Conservation (phyloP, 2,329 filamentous ascomycete species). For the Colletotrichum spinosum region DNA sequence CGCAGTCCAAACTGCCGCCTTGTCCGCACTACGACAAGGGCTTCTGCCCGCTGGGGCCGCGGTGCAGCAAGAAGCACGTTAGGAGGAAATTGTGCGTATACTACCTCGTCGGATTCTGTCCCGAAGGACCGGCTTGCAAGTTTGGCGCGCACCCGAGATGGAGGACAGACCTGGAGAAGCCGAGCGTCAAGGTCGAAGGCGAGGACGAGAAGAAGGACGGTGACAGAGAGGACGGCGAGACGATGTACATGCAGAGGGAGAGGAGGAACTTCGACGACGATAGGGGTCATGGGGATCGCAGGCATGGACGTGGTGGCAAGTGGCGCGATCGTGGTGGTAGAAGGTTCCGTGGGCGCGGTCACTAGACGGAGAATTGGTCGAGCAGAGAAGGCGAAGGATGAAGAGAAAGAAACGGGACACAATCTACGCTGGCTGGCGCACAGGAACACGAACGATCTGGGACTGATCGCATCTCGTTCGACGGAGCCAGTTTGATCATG, state of each 20-base stretch:
- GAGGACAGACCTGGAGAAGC: slow-evolving; percentile 81
- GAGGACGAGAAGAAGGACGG: slow-evolving; percentile 68
- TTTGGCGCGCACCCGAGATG: slow-evolving; percentile 87
- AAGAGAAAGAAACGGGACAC: not conserved
- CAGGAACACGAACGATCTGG: not conserved
- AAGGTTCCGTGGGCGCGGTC: slow-evolving; percentile 48
- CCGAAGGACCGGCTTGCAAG: slow-evolving; percentile 80
- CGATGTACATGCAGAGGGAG: slow-evolving; percentile 43
- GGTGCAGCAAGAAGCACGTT: slow-evolving; percentile 90
- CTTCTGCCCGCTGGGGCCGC: slow-evolving; percentile 91
- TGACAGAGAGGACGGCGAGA: slow-evolving; percentile 59
- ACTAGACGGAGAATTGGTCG: slow-evolving; percentile 4
- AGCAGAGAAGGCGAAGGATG: not conserved
- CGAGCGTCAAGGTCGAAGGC: slow-evolving; percentile 75
- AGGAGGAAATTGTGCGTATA: slow-evolving; percentile 83
- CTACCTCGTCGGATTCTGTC: slow-evolving; percentile 95
- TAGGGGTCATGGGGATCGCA: slow-evolving; percentile 47
- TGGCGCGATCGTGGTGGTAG: slow-evolving; percentile 46
- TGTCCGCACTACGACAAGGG: slow-evolving; percentile 95
- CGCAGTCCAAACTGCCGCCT: slow-evolving; percentile 80
- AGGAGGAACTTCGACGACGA: slow-evolving; percentile 52
- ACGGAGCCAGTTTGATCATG: no score
- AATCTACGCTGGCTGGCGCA: not conserved
- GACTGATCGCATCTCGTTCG: no score
- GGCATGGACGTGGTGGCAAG: slow-evolving; percentile 44